phyloP scores from a whole-genome alignment of 306 rosid genomes.

The Sechiopsis laciniata region DNA sequence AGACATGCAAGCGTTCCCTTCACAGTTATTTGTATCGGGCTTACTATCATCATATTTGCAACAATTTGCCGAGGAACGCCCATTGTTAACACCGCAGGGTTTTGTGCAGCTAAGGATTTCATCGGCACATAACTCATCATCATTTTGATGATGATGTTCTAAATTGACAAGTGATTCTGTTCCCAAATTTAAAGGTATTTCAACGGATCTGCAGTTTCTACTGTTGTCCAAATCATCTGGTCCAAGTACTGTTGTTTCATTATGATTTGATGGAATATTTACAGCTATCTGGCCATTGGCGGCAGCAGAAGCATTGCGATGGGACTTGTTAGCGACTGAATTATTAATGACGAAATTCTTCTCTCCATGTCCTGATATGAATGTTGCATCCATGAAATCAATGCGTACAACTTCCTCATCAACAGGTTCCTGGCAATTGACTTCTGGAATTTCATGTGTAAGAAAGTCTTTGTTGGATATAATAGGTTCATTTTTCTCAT shows the following conservation, averaged over 20 bases:
- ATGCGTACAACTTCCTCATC: conserved; percentile 30
- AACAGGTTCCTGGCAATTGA: conserved; percentile 33
- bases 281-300: conserved; percentile 25
- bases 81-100: conserved; percentile 23
- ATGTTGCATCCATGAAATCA: conserved; percentile 31
- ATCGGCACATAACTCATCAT: conserved; percentile 23
- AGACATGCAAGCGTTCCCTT: conserved; percentile 26
- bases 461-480: conserved; percentile 31
- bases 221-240: conserved; percentile 24
- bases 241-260: conserved; percentile 31
- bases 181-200: conserved; percentile 31
- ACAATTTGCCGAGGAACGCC: conserved; percentile 29
- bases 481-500: conserved; percentile 33
- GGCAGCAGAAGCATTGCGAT: conserved; percentile 24
- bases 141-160: conserved; percentile 30
- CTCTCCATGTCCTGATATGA: conserved; percentile 29
- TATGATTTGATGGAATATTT: conserved; percentile 32
- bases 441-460: conserved; percentile 38
- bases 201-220: conserved; percentile 20
- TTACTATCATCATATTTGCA: conserved; percentile 23
- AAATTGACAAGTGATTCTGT: conserved; percentile 25
- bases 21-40: conserved; percentile 26
- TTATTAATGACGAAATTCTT: conserved; percentile 10
- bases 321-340: conserved; percentile 31
- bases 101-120: conserved; percentile 26